phyloP scores from a whole-genome alignment of 257 asterid genomes.

The Handroanthus guayacan region DNA sequence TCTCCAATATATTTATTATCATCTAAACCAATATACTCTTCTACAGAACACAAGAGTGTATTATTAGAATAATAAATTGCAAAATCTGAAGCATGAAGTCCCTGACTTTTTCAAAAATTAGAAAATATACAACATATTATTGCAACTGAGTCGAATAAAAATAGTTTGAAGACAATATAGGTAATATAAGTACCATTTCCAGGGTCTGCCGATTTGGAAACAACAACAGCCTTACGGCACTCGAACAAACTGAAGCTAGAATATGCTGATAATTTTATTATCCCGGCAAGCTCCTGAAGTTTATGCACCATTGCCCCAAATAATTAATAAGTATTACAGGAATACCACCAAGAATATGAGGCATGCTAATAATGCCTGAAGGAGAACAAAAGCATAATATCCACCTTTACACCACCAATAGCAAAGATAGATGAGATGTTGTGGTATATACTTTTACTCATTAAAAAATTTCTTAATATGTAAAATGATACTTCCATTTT shows the following conservation, averaged over 20 bases:
- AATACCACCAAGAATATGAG: conserved; percentile 4
- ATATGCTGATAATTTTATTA: conserved; percentile 85
- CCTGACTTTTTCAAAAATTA: conserved; percentile 14
- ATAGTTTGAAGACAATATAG: neutral
- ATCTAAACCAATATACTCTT: conserved; percentile 91
- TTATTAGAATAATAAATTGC: conserved; percentile 23
- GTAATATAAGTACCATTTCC: conserved; percentile 73
- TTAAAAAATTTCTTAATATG: conserved; percentile 2
- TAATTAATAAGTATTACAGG: conserved; percentile 18
- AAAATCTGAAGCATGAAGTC: conserved; percentile 16
- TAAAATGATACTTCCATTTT: conserved; percentile 19
- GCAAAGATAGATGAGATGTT: conserved; percentile 3
- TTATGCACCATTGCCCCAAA: conserved; percentile 29
- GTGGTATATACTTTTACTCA: neutral
- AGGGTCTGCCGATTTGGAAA: conserved; percentile 88
- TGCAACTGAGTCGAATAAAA: conserved; percentile 6
- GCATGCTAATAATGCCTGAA: conserved; percentile 10
- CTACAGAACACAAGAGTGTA: conserved; percentile 46
- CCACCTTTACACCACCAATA: conserved; percentile 7
- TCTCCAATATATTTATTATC: conserved; percentile 96
- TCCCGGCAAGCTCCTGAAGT: conserved; percentile 93
- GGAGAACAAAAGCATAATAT: conserved; percentile 25
- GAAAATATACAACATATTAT: conserved; percentile 14
- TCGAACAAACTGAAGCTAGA: conserved; percentile 95
- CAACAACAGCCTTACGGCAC: conserved; percentile 87